Conservation (phyloP, 2,329 filamentous ascomycete species). For the Plenodomus lindquistii region DNA sequence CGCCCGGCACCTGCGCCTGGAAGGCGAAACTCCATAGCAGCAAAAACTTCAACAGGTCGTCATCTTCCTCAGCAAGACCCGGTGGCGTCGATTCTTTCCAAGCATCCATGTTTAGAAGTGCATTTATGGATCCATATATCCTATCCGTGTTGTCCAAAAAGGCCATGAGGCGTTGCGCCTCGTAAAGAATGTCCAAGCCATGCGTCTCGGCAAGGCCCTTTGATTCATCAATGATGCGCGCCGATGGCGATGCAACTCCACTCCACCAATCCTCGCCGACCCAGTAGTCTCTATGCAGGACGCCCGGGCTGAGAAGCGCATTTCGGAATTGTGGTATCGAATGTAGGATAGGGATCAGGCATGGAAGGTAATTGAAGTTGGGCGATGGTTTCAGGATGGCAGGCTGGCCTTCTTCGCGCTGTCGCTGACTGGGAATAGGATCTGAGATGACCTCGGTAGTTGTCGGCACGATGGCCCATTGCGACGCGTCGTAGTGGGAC, state of each 20-base stretch:
- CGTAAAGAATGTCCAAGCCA: constrained; percentile 54
- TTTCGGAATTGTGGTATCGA: constrained; percentile 63
- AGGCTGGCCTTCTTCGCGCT: constrained; percentile 54
- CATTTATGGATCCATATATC: constrained; percentile 61
- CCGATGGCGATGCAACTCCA: constrained; percentile 55
- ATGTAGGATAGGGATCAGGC: constrained; percentile 64
- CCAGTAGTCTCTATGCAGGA: constrained; percentile 56
- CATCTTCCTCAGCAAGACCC: constrained; percentile 34
- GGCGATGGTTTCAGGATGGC: constrained; percentile 61
- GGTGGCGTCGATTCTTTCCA: constrained; percentile 26
- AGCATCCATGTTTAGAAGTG: constrained; percentile 51
- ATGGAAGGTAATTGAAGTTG: constrained; percentile 58
- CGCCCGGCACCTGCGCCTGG: constrained; percentile 46
- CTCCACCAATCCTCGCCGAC: constrained; percentile 65
- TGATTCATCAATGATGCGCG: constrained; percentile 54
- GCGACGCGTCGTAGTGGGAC: constrained; percentile 56
- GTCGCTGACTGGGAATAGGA: constrained; percentile 53
- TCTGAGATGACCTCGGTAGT: constrained; percentile 58
- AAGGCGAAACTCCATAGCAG: constrained; percentile 55
- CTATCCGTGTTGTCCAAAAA: constrained; percentile 62
- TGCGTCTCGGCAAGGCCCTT: constrained; percentile 32
- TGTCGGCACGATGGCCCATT: constrained; percentile 61
- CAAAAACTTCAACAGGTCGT: constrained; percentile 52
- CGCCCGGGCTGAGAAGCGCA: constrained; percentile 56
- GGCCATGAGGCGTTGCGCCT: constrained; percentile 64